phyloP scores from a whole-genome alignment of 345 rosid genomes.

The Eucalyptus curtisii region DNA sequence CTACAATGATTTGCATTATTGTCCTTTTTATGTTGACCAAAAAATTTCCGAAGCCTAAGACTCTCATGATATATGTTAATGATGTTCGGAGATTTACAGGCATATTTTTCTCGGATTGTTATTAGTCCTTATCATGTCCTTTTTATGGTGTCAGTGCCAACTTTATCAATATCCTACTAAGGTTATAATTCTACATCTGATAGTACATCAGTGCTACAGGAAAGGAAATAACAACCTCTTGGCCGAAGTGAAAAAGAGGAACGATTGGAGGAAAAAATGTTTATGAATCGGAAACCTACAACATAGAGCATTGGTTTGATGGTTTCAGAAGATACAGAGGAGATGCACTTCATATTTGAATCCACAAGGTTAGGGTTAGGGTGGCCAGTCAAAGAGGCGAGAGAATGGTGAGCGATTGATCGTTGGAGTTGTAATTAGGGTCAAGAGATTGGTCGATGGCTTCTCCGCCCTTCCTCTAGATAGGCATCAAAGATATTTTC shows the following conservation, averaged over 20 bases:
- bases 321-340: neutral
- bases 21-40: neutral
- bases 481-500: neutral
- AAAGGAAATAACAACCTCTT: too few relatives aligned
- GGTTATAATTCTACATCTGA: too few relatives aligned
- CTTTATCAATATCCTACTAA: neutral
- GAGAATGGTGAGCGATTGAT: neutral
- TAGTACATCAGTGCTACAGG: neutral
- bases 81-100: neutral
- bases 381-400: neutral
- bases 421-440: neutral
- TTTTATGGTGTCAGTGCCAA: neutral
- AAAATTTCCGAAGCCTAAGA: too few relatives aligned
- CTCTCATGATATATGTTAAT: neutral
- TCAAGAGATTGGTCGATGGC: neutral
- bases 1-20: neutral
- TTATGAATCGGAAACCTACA: neutral
- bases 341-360: neutral
- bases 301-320: neutral
- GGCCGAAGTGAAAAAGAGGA: neutral
- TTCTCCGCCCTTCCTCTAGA: neutral
- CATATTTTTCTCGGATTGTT: rapidly evolving
- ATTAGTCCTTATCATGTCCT: too few relatives aligned
- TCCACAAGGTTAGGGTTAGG: neutral
- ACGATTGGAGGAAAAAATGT: too few relatives aligned